Evolutionary conservation across 495 filamentous ascomycete genomes (phyloP).

Genomic region (Rostrohypoxylon terebratum): DNA sequence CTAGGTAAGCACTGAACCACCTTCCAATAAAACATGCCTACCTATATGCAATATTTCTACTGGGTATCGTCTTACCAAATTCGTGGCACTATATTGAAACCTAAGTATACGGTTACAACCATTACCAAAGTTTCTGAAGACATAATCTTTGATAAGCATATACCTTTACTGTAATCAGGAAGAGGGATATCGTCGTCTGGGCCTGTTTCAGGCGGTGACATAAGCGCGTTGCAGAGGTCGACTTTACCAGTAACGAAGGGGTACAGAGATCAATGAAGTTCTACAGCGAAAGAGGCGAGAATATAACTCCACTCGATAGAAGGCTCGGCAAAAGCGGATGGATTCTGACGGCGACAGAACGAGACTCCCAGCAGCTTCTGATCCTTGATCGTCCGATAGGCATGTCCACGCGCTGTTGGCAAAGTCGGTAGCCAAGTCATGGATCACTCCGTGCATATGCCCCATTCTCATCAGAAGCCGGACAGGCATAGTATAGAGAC

Average conservation of each 20-base stretch:
- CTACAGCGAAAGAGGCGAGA: conserved; percentile 30
- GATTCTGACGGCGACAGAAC: conserved; percentile 30
- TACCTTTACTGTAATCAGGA: conserved; percentile 7
- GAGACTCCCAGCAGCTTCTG: conserved; percentile 28
- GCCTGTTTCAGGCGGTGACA: conserved; percentile 16
- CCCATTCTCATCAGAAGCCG: conserved; percentile 32
- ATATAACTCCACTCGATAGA: conserved; percentile 35
- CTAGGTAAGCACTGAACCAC: background rate
- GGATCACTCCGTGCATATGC: conserved; percentile 23
- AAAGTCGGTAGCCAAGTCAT: conserved; percentile 26
- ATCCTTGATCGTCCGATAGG: conserved; percentile 28
- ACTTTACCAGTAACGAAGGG: conserved; percentile 19
- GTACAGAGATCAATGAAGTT: conserved; percentile 6
- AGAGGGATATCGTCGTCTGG: conserved; percentile 15
- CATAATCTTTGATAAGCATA: too few relatives aligned
- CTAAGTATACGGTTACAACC: background rate
- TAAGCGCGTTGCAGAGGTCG: conserved; percentile 29
- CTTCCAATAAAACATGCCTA: background rate
- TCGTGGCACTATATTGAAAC: too few relatives aligned
- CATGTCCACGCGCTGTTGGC: conserved; percentile 30
- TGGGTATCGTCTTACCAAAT: background rate
- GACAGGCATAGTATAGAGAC: conserved; percentile 28
- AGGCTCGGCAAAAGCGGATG: conserved; percentile 31
- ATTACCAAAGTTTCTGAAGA: too few relatives aligned
- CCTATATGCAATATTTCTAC: too few relatives aligned